A percentile compares a stretch with the other conserved stretches of the same genome.
Conservation (phyloP, 2,329 filamentous ascomycete genomes). For the Aspergillus quadricinctus region DNA sequence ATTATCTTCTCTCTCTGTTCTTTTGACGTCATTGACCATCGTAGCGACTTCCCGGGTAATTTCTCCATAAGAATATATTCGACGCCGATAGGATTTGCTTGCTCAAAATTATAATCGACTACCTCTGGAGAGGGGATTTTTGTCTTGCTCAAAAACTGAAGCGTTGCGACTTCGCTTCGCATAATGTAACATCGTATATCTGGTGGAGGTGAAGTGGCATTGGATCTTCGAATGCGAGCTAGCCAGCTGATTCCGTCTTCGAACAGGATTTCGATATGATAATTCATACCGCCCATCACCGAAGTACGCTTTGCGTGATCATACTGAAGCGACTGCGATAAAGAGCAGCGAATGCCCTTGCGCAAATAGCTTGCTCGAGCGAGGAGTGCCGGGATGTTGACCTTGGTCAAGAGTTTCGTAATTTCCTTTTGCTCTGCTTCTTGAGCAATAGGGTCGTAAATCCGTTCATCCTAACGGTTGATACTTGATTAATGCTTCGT, state of each 20-base stretch:
- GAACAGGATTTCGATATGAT: conserved; percentile 42
- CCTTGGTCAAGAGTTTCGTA: conserved; percentile 28
- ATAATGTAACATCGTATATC: conserved; percentile 29
- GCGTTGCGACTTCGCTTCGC: conserved; percentile 40
- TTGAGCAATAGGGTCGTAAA: conserved; percentile 30
- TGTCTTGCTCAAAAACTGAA: conserved; percentile 38
- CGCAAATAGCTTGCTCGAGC: conserved; percentile 35
- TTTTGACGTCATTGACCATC: conserved; percentile 30
- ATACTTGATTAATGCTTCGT: conserved; percentile 10
- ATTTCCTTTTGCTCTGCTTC: conserved; percentile 36
- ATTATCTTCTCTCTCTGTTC: conserved; percentile 36
- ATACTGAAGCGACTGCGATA: conserved; percentile 34
- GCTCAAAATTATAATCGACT: conserved; percentile 33
- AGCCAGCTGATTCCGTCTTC: conserved; percentile 44
- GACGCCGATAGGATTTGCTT: conserved; percentile 35
- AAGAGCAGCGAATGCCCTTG: conserved; percentile 32
- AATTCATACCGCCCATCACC: conserved; percentile 46
- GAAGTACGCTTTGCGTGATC: conserved; percentile 30
- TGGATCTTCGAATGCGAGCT: conserved; percentile 39
- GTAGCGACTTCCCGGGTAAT: conserved; percentile 35
- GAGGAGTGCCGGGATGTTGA: conserved; percentile 36
- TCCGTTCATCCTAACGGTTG: conserved; percentile 32
- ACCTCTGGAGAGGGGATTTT: conserved; percentile 36
- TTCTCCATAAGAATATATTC: conserved; percentile 45
- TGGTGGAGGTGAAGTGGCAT: conserved; percentile 38